Base-by-base conservation (phyloP, 768 basidiomycete genomes). In the Suillus hirtellus region DNA sequence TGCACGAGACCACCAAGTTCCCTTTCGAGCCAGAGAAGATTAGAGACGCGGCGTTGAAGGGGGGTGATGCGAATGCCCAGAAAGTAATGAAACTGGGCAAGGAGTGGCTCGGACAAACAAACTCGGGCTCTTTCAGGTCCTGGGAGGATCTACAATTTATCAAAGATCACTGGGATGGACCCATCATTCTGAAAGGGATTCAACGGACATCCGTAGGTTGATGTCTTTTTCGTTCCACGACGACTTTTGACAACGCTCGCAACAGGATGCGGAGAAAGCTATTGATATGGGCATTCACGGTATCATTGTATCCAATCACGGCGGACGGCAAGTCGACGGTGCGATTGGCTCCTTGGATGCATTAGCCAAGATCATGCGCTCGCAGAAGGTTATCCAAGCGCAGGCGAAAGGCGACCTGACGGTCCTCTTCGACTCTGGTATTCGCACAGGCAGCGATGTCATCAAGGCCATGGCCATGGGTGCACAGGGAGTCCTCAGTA, bases 391-490 rank as follows among this genome's bases (percentile, higher is more conserved):
- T 65, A 78, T 76, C 52, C 79, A 74, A 0, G 89, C 90, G 0
- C 90, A 92, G 70, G 69, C 69, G 3, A 73, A 80, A 14, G 89
- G 89, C 1, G 83, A 84, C 60, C 73, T 93, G 53, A 88, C 90
- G 1, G 75, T 95, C 14, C 77, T 96, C 2, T 93, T 75, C 53
- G 74, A 75, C 49, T 93, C 87, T 59, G 93, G 94, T 8, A 88
- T 95, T 63, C 85, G 94, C 50, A 90, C 88, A 0, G 94, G 92
- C 12, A 84, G 86, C 50, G 95, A 96, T 65, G 84, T 95, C 53
- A 81, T 93, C 74, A 92, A 92, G 73, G 94, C 95, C 0, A 75
- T 95, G 35, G 93, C 93, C 1, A 80, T 96, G 0, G 93, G 95
- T 47, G 94, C 95, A 9, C 89, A 95, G 67, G 92, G 80, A 9